Evolutionary conservation across 805 yeast species (phyloP).

Genomic region (Maudiozyma saulgeensis): DNA sequence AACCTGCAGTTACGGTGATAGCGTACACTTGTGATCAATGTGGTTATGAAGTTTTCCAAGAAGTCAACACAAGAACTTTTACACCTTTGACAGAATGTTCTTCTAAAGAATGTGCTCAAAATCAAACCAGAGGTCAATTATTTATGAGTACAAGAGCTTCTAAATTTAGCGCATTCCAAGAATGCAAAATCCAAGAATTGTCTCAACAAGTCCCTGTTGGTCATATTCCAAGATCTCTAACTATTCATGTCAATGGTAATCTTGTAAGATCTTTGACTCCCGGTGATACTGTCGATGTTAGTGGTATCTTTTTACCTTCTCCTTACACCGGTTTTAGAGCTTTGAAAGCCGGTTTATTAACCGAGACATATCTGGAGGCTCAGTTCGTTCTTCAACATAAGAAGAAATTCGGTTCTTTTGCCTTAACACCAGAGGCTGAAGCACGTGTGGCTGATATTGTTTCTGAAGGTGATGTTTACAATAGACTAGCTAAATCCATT

Average conservation of each 20-base stretch:
- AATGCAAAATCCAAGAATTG: constrained; percentile 86
- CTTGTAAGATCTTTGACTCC: constrained; percentile 81
- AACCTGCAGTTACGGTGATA: constrained; percentile 81
- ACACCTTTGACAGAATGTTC: constrained; percentile 85
- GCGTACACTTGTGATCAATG: constrained; percentile 97
- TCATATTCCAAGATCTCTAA: constrained; percentile 84
- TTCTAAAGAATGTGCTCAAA: constrained; percentile 65
- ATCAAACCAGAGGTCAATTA: constrained; percentile 78
- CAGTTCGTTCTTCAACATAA: constrained; percentile 82
- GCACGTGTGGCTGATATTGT: constrained; percentile 47
- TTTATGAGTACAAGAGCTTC: constrained; percentile 93
- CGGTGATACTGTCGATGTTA: constrained; percentile 88
- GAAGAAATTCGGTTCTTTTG: constrained; percentile 65
- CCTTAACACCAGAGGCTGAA: constrained; percentile 47
- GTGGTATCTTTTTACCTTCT: constrained; percentile 86
- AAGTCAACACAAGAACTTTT: constrained; percentile 74
- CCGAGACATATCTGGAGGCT: constrained; percentile 88
- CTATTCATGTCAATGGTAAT: constrained; percentile 85
- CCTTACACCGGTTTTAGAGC: constrained; percentile 96
- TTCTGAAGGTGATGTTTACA: constrained; percentile 61
- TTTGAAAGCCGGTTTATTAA: constrained; percentile 79
- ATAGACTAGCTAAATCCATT: constrained; percentile 72
- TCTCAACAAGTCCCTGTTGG: constrained; percentile 97
- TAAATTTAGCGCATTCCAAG: constrained; percentile 91
- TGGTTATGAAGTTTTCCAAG: constrained; percentile 95